These are phyloP conservation scores for Plasmodium reichenowi DNA, from an alignment of 169 alveolate genomes.

Conservation along the genomic window DNA sequence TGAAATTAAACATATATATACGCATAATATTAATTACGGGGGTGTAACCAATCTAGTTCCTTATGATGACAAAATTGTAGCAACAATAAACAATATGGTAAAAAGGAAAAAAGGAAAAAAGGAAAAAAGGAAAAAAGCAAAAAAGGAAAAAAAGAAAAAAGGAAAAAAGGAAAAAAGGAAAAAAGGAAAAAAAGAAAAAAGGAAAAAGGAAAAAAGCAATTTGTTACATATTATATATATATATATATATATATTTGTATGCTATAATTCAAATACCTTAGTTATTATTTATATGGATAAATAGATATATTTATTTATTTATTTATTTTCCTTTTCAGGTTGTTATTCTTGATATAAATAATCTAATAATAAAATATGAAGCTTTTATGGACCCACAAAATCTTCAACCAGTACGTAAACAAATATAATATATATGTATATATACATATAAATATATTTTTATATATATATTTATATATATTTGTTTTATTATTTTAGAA, in stretches of 20 bases:
- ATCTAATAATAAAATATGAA: slow-evolving; percentile 23
- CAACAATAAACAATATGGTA: slow-evolving; percentile 61
- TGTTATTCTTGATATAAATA: slow-evolving; percentile 36
- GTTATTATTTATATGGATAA: no score
- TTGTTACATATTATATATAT: no score
- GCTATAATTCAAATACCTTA: no score
- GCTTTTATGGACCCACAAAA: slow-evolving; percentile 14
- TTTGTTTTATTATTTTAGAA: not conserved
- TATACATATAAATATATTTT: not conserved
- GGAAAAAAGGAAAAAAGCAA: no score
- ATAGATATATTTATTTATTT: not conserved
- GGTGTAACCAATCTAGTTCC: slow-evolving; percentile 47
- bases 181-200: no score
- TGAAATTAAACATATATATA: slow-evolving; percentile 71
- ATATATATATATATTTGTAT: not conserved
- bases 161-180: no score
- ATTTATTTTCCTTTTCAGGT: slow-evolving; percentile 25
- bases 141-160: no score
- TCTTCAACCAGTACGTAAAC: slow-evolving; percentile 6
- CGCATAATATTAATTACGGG: slow-evolving; percentile 49
- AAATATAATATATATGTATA: not conserved
- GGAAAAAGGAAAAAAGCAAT: no score
- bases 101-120: not conserved
- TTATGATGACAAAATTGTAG: slow-evolving; percentile 26
- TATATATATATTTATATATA: not conserved